Conservation (phyloP, 2,329 filamentous ascomycete species). For the Pseudogymnoascus sp. region DNA sequence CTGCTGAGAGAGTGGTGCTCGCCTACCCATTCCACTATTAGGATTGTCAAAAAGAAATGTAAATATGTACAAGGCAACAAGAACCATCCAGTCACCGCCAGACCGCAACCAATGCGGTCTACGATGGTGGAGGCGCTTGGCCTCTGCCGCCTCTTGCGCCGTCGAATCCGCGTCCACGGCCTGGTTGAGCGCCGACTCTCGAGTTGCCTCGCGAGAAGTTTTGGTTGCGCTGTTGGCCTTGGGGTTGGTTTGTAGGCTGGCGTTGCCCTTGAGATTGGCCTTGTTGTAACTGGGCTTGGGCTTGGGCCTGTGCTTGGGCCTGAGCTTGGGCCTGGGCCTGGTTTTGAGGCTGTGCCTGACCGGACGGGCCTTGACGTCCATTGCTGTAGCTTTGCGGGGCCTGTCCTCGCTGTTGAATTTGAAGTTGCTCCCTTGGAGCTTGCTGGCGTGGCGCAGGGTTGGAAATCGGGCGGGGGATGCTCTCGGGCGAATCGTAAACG, state of each 20-base stretch:
- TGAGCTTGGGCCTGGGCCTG: slow-evolving; percentile 19
- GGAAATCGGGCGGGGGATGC: slow-evolving; percentile 75
- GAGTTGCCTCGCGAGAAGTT: slow-evolving; percentile 22
- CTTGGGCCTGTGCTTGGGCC: slow-evolving; percentile 10
- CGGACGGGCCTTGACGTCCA: slow-evolving; percentile 21
- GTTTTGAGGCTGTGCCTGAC: slow-evolving; percentile 20
- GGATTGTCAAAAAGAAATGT: slow-evolving; percentile 15
- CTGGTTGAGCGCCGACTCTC: slow-evolving; percentile 15
- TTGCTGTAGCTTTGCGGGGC: slow-evolving; percentile 20
- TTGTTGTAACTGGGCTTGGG: neutral
- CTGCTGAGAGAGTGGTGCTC: slow-evolving; percentile 15
- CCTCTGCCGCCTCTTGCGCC: slow-evolving; percentile 26
- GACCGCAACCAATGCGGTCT: slow-evolving; percentile 13
- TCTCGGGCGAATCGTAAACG: slow-evolving; percentile 94
- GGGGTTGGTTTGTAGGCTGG: slow-evolving; percentile 12
- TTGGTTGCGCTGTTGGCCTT: slow-evolving; percentile 23
- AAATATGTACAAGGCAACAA: slow-evolving; percentile 28
- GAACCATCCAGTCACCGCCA: slow-evolving; percentile 11
- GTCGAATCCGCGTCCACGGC: slow-evolving; percentile 24
- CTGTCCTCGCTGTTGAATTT: slow-evolving; percentile 18
- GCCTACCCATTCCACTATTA: slow-evolving; percentile 16
- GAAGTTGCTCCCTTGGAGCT: slow-evolving; percentile 20
- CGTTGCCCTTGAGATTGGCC: neutral
- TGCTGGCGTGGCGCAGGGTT: slow-evolving; percentile 32
- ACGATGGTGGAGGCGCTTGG: slow-evolving; percentile 23